Percentiles rank a stretch among this genome's conserved stretches.
These are phyloP conservation scores for Pythium coloratum DNA, from an alignment of 352 stramenopile species.

Conservation along the genomic window DNA sequence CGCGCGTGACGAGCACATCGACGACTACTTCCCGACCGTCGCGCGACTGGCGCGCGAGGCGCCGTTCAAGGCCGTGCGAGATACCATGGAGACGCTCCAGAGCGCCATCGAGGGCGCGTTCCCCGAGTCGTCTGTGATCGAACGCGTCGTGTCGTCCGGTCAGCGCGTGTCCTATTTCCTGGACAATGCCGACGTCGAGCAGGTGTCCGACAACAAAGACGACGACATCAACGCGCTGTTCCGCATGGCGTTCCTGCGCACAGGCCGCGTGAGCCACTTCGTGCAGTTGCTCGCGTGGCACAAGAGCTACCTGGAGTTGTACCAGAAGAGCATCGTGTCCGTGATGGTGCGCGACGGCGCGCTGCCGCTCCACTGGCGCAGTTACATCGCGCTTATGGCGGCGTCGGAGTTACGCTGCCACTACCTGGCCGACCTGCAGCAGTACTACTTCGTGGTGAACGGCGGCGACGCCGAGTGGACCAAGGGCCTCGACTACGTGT, in stretches of 20 bases:
- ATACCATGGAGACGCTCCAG: constrained; percentile 48
- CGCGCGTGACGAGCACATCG: constrained; percentile 34
- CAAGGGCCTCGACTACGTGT: constrained; percentile 79
- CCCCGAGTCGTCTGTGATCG: background rate
- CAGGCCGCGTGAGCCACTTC: constrained; percentile 74
- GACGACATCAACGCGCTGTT: constrained; percentile 57
- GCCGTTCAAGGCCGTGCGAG: constrained; percentile 66
- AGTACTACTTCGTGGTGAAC: constrained; percentile 87
- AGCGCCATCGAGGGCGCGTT: constrained; percentile 38
- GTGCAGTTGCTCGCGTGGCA: constrained; percentile 80
- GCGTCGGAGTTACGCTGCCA: constrained; percentile 73
- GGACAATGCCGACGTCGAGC: constrained; percentile 33
- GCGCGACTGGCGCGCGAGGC: constrained; percentile 62
- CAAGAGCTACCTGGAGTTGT: constrained; percentile 72
- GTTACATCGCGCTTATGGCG: constrained; percentile 85
- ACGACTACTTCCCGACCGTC: constrained; percentile 72
- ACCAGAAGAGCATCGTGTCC: constrained; percentile 56
- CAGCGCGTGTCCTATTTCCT: constrained; percentile 67
- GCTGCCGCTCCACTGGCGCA: constrained; percentile 76
- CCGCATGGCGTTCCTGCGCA: constrained; percentile 56
- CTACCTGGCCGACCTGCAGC: constrained; percentile 76
- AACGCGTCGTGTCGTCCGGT: constrained; percentile 29
- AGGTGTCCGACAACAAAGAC: constrained; percentile 39
- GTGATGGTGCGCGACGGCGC: constrained; percentile 83
- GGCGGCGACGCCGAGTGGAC: constrained; percentile 78